Base-by-base conservation (phyloP, 2,329 filamentous ascomycete species). In the Fusarium sp. region DNA sequence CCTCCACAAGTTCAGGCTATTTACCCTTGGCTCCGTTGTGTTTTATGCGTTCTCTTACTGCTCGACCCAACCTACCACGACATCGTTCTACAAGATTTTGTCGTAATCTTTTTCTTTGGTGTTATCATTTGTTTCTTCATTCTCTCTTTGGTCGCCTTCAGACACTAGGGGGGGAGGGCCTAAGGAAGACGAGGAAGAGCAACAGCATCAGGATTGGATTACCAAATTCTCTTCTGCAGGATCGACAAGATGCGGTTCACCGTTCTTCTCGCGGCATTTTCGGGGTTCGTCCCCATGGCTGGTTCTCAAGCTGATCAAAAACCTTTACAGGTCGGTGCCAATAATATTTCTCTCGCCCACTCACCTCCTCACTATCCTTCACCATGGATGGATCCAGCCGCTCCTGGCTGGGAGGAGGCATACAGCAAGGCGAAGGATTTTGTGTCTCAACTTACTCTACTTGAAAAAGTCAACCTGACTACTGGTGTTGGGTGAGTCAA, bases 381-480 rank as follows among this genome's bases (percentile, higher is more conserved):
- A 31, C 95, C 95, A 85, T 97, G 95, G 94, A 92, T 92, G 84
- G 89, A 93, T 71, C 92, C 93, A 20, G 81, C 89, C 7, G 93
- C 93, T 12, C 85, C 89, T 51, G 89, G 88, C 70, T 98, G 95
- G 95, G 87, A 89, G 62, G 88, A 90, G 8, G 94, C 94, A 42
- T 95, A 97, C 76, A 84, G 83, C 22, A 92, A 93, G 81, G 95
- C 95, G 1, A 90, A 89, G 75, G 89, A 87, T 4, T 96, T 98
- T 78, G 94, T 98, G 53, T 92, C 92, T 11, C 91, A 95, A 80
- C 84, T 98, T 83, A 97, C 94, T 1, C 87, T 98, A 38, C 80
- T 91, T 12, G 95, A 98, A 82, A 98, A 98, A 85, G 94, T 98
- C 82, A 98, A 98, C 82, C 82, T 99, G 73, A 98, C 96, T 4